These are phyloP conservation scores for Fragilariopsis cylindrus DNA, from an alignment of 108 stramenopile species.

Conservation along the genomic window DNA sequence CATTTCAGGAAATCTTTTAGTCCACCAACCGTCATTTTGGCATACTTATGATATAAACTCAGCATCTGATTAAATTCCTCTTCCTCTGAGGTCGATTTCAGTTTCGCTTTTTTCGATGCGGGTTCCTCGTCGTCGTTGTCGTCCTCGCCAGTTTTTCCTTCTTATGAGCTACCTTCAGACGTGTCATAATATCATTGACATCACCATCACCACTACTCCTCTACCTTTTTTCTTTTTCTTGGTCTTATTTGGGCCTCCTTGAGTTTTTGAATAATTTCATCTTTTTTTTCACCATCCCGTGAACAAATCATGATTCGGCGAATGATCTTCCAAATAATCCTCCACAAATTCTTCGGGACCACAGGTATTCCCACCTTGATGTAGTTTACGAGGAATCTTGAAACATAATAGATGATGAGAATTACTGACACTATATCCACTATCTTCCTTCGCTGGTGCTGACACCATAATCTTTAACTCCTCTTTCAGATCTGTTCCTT, in stretches of 20 bases:
- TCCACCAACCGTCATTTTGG: conserved; percentile 48
- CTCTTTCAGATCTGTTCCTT: conserved; percentile 70
- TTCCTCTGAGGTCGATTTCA: background rate
- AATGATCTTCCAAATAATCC: conserved; percentile 47
- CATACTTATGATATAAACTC: conserved; percentile 37
- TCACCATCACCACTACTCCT: background rate
- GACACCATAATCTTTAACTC: conserved; percentile 49
- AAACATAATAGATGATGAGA: conserved; percentile 57
- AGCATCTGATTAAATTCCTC: conserved; percentile 31
- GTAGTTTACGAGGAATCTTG: conserved; percentile 49
- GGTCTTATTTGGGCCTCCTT: conserved; percentile 18
- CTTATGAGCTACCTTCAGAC: conserved; percentile 18
- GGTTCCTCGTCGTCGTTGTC: conserved; percentile 35
- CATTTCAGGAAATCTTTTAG: conserved; percentile 76
- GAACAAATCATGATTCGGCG: conserved; percentile 23
- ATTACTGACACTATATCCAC: conserved; percentile 17
- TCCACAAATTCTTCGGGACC: conserved; percentile 43
- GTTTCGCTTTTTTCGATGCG: conserved; percentile 48
- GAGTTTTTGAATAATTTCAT: conserved; percentile 16
- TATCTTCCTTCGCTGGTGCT: conserved; percentile 15
- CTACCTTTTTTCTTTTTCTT: conserved; percentile 18
- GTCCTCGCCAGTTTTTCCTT: conserved; percentile 33
- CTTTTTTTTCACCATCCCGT: conserved; percentile 3
- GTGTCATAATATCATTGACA: background rate
- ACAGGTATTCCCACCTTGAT: background rate